phyloP scores from a whole-genome alignment of 305 asterid genomes.

The Fraxinus sp. region DNA sequence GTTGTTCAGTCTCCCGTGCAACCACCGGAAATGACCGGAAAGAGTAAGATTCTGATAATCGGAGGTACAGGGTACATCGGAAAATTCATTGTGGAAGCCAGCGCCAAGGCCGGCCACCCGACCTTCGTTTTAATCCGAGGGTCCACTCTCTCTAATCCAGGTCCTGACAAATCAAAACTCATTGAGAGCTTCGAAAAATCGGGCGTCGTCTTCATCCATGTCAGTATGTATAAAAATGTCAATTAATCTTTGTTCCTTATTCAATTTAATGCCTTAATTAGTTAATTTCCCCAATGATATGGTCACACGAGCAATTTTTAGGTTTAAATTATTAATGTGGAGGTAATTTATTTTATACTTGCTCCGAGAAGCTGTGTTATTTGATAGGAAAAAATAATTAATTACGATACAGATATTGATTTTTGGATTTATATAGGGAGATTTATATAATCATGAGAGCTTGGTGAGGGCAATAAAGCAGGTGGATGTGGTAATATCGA shows the following conservation, averaged over 20 bases:
- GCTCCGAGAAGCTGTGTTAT: background rate
- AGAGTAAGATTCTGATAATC: slow-evolving; percentile 42
- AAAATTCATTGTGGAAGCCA: slow-evolving; percentile 44
- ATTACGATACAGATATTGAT: background rate
- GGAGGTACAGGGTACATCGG: slow-evolving; percentile 58
- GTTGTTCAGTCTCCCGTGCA: background rate
- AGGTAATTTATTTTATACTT: background rate
- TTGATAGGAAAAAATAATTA: background rate
- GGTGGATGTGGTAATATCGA: slow-evolving; percentile 61
- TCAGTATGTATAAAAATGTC: slow-evolving; percentile 29
- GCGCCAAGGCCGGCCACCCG: slow-evolving; percentile 38
- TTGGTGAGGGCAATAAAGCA: slow-evolving; percentile 50
- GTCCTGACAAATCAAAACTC: slow-evolving; percentile 35
- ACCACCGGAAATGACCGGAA: slow-evolving; percentile 34
- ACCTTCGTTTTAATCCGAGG: slow-evolving; percentile 44
- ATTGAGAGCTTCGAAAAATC: slow-evolving; percentile 38
- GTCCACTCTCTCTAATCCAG: slow-evolving; percentile 43
- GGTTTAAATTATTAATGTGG: background rate
- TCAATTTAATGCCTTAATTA: background rate
- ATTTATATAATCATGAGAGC: slow-evolving; percentile 45
- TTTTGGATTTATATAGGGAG: slow-evolving; percentile 40
- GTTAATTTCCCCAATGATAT: background rate
- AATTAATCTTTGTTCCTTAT: slow-evolving; percentile 5
- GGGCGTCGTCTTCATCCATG: slow-evolving; percentile 42
- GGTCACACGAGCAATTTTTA: background rate